Conservation (phyloP, 768 basidiomycete genomes). For the Pisolithus tinctorius region DNA sequence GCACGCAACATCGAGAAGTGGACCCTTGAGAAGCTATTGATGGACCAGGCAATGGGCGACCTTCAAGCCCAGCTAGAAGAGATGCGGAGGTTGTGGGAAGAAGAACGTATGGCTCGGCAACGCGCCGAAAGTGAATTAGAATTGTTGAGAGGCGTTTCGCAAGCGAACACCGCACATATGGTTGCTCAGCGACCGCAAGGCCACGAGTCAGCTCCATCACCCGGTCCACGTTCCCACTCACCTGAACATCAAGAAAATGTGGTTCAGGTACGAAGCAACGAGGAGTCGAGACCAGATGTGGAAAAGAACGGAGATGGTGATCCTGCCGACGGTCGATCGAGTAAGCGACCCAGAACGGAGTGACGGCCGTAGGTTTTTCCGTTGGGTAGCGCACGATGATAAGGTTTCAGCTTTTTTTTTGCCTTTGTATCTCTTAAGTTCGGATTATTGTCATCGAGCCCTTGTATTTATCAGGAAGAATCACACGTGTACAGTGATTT, state of each 20-base stretch:
- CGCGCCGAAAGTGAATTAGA: conserved; percentile 63
- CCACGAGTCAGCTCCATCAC: background rate
- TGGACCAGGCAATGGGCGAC: conserved; percentile 90
- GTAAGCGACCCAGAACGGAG: background rate
- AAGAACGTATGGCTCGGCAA: conserved; percentile 56
- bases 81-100: conserved; percentile 74
- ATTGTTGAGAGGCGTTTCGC: conserved; percentile 37
- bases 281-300: conserved; percentile 16
- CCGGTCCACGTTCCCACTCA: conserved; percentile 22
- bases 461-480: no score
- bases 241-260: conserved; percentile 20
- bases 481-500: no score
- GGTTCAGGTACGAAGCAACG: conserved; percentile 7
- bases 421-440: background rate
- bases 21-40: conserved; percentile 87
- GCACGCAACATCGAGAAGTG: conserved; percentile 89
- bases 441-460: no score
- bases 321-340: background rate
- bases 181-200: conserved; percentile 11
- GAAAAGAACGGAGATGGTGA: conserved; percentile 1
- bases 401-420: background rate
- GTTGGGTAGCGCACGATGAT: background rate
- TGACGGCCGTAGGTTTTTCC: background rate
- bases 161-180: background rate
- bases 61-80: conserved; percentile 80